These are phyloP conservation scores for Monilinia aucupariae DNA, from an alignment of 2,329 filamentous ascomycete genomes.

Conservation along the genomic window DNA sequence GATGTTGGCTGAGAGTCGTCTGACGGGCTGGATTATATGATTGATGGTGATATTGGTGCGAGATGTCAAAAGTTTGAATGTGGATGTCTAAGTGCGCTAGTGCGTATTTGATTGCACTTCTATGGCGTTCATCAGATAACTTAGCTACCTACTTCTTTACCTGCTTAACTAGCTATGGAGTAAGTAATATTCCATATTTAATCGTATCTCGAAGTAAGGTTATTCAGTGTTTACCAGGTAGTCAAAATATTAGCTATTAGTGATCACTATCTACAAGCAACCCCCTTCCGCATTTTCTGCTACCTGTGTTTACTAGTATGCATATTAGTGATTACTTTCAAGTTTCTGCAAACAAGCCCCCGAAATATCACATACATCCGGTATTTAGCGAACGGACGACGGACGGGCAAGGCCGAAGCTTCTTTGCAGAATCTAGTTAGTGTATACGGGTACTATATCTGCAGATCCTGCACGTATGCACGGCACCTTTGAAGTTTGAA, in stretches of 20 bases:
- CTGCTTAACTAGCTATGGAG: not conserved
- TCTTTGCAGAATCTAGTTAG: not conserved
- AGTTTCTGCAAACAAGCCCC: not conserved
- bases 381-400: not conserved
- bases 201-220: not conserved
- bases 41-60: not conserved
- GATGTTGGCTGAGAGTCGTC: not conserved
- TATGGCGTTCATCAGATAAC: not conserved
- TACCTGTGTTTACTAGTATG: not conserved
- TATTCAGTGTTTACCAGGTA: not conserved
- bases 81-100: not conserved
- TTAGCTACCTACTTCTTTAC: not conserved
- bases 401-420: not conserved
- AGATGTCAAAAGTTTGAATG: not conserved
- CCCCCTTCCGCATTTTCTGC: not conserved
- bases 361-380: slow-evolving; percentile 2
- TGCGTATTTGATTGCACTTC: not conserved
- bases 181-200: not conserved
- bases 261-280: not conserved
- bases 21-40: not conserved
- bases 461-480: slow-evolving; percentile 1
- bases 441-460: not conserved
- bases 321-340: not conserved
- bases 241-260: not conserved
- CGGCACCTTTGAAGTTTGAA: not conserved